Evolutionary conservation across 1,139 yeast genomes (phyloP), one percentile per base, ranked within the genome.

Genomic region (Zygosaccharomyces pseudobailii): DNA sequence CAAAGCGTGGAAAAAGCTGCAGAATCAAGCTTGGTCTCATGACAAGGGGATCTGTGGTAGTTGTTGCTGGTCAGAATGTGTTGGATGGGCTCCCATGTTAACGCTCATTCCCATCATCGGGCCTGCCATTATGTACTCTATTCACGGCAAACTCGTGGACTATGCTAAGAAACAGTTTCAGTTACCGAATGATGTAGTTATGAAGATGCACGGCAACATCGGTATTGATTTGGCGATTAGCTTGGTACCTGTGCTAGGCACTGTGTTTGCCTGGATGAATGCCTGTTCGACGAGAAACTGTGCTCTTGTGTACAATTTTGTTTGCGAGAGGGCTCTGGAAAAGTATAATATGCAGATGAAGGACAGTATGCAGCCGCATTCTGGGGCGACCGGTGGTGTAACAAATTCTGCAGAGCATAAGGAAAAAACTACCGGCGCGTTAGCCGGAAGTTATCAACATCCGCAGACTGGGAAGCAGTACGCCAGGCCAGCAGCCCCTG

Each of bases 231-330:
- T 89, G 42, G 57, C 86, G 32, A 78, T 89, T 36, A 76, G 92
- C 2, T 70, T 90, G 36, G 83, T 92, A 0, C 97, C 97, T 0
- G 59, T 88, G 3, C 67, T 89, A 33, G 97, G 97, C 1, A 72
- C 81, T 3, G 67, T 88, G 40, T 77, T 88, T 50, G 72, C 87
- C 10, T 90, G 95, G 89, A 54, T 90, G 65, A 79, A 87, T 63
- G 86, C 83, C 1, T 86, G 96, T 60, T 86, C 95, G n/a, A 86
- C 96, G 0, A 71, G 96, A 58, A 90, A 89, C 65, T 95, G 96
- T 0, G 88, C 89, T 0, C 59, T 87, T 58, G 73, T 87, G 6
- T 88, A 81, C 62, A 74, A 73, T 23, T 72, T 70, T 50, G 62
- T 79, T 43, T 64, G 67, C 10, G 67, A 70, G 43, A 56, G 70